These are phyloP conservation scores for Conticribra weissflogii DNA, from an alignment of 108 stramenopile species.

Conservation along the genomic window DNA sequence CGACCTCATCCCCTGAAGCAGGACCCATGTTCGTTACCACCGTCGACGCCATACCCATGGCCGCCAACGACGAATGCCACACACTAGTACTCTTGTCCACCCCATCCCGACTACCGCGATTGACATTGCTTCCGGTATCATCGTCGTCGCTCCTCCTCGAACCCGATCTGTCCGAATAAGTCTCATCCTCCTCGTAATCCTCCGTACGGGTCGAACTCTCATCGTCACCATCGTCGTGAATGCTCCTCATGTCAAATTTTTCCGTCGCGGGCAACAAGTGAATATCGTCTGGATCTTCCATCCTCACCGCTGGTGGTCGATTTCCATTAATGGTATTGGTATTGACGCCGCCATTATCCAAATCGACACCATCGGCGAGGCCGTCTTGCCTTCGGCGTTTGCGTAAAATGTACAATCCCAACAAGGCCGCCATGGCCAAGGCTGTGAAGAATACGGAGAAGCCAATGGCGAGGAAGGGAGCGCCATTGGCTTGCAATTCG, in stretches of 20 bases:
- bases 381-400: no score
- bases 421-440: no score
- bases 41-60: not conserved
- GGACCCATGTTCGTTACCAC: not conserved
- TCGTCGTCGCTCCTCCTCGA: not conserved
- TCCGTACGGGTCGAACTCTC: not conserved
- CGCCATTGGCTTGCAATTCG: no score
- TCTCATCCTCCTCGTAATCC: not conserved
- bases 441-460: no score
- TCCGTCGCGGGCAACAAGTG: not conserved
- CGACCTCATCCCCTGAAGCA: not conserved
- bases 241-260: not conserved
- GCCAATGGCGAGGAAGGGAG: no score
- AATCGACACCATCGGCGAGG: no score
- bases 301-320: not conserved
- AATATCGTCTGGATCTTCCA: not conserved
- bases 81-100: not conserved
- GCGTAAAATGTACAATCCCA: no score
- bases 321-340: no score
- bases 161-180: not conserved
- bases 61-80: not conserved
- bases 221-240: not conserved
- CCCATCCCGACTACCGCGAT: no score
- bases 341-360: no score
- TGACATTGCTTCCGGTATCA: not conserved